phyloP scores from a whole-genome alignment of 805 yeast genomes.

The Ogataea chonburiensis region DNA sequence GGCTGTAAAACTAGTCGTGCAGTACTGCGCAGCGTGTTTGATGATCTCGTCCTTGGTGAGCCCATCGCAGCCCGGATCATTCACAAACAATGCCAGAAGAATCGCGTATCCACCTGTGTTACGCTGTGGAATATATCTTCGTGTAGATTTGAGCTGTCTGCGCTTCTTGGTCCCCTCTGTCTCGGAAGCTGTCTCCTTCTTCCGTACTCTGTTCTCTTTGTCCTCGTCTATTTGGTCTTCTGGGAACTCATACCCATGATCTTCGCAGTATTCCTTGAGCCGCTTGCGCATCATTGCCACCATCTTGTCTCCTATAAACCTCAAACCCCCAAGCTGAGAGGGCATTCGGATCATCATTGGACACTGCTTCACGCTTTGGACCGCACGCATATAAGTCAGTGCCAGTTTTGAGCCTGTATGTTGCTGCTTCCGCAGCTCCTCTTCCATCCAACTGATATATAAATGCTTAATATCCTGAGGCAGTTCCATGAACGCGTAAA shows the following conservation, averaged over 20 bases:
- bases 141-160: slow-evolving; percentile 20
- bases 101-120: slow-evolving; percentile 87
- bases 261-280: slow-evolving; percentile 55
- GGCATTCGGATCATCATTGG: slow-evolving; percentile 53
- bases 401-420: slow-evolving; percentile 52
- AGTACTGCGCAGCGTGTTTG: slow-evolving; percentile 50
- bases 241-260: slow-evolving; percentile 49
- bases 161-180: slow-evolving; percentile 5
- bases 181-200: slow-evolving; percentile 6
- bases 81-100: slow-evolving; percentile 53
- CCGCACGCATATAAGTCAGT: slow-evolving; percentile 54
- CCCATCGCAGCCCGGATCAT: slow-evolving; percentile 53
- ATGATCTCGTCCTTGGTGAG: slow-evolving; percentile 61
- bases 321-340: slow-evolving; percentile 54
- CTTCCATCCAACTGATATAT: slow-evolving; percentile 59
- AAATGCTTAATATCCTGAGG: slow-evolving; percentile 50
- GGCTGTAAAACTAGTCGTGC: slow-evolving; percentile 55
- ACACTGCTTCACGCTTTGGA: slow-evolving; percentile 46
- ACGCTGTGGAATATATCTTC: slow-evolving; percentile 64
- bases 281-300: slow-evolving; percentile 48
- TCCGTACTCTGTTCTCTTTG: slow-evolving; percentile 7
- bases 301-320: slow-evolving; percentile 71
- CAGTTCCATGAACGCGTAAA: slow-evolving; percentile 35
- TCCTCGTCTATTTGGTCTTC: slow-evolving; percentile 9
- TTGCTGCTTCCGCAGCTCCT: slow-evolving; percentile 45